Base-by-base conservation (phyloP, 169 alveolate species). In the Plasmodium coatneyi region DNA sequence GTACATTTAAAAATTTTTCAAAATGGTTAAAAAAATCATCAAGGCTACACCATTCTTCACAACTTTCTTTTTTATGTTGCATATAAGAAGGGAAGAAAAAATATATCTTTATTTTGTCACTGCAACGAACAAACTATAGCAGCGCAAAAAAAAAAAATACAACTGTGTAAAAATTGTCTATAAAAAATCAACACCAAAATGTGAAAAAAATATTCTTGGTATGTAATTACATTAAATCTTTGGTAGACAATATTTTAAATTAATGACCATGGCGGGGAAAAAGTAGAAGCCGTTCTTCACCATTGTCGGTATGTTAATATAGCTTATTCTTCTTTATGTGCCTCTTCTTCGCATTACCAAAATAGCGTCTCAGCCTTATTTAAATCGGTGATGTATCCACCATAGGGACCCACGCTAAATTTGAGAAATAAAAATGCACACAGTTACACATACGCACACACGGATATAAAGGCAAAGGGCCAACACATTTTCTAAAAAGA, bases 191-290 rank as follows among this genome's bases (percentile, higher is more conserved):
- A 79, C 22, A 16, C 28, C 14, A 49, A 41, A 79, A 79, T 41
- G 84, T n/a, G 30, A 43, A 39, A 79, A 79, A 25, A 28, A 52
- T 30, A 16, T 36, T 52, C 78, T 54, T 80, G 39, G 32, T 36
- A 80, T 80, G 89, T 80, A 80, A 80, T 41, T 80, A 80, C 89
- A 80, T 43, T 80, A 43, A 80, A 36, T 80, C 28, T 52, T 3
- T 43, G 22, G 70, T 52, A 10, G 19, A 6, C 22, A 43, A 22
- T 52, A 52, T 80, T 49, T 49, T 25, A 66, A 66, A 66, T 22
- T 66, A 25, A 52, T 28, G 3, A 25, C 22, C 32, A 52, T 49
- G 39, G 32, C 25, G 30, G 66, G 66, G 36, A 12, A 49, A 54
- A 25, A 80, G 66, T 28, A 28, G 1, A 30, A 46, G 30, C 52